Conservation (phyloP, 2,329 filamentous ascomycete species). For the Drechslerella dactyloides region DNA sequence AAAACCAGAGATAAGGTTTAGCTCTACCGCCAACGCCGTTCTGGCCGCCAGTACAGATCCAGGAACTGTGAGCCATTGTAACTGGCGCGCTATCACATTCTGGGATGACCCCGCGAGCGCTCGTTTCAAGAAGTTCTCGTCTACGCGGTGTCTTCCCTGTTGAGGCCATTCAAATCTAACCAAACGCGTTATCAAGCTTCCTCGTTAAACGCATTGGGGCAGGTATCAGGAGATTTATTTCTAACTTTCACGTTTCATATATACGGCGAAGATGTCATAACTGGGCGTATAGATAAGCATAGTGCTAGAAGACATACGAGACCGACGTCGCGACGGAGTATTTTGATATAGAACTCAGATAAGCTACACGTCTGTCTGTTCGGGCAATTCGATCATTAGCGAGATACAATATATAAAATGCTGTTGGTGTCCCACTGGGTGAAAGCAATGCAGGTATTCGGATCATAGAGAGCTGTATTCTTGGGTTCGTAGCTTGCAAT, state of each 20-base stretch:
- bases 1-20: too few relatives aligned
- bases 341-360: too few relatives aligned
- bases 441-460: too few relatives aligned
- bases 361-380: too few relatives aligned
- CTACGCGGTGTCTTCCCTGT: constrained; percentile 9
- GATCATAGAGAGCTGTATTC: too few relatives aligned
- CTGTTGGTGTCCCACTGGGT: too few relatives aligned
- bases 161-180: constrained; percentile 8
- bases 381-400: too few relatives aligned
- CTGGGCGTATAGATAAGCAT: background rate
- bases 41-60: background rate
- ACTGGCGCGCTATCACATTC: constrained; percentile 34
- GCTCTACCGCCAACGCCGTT: background rate
- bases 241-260: constrained; percentile 36
- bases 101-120: too few relatives aligned
- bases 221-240: constrained; percentile 16
- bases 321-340: too few relatives aligned
- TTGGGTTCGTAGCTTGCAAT: too few relatives aligned
- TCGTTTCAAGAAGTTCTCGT: constrained; percentile 1
- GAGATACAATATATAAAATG: too few relatives aligned
- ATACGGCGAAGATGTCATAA: constrained; percentile 10
- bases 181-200: constrained; percentile 1
- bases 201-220: constrained; percentile 20
- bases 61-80: constrained; percentile 12
- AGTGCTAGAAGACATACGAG: background rate